Evolutionary conservation across 495 filamentous ascomycete genomes (phyloP), one percentile per base, ranked within the genome.

Genomic region (Lepidopterella palustris): DNA sequence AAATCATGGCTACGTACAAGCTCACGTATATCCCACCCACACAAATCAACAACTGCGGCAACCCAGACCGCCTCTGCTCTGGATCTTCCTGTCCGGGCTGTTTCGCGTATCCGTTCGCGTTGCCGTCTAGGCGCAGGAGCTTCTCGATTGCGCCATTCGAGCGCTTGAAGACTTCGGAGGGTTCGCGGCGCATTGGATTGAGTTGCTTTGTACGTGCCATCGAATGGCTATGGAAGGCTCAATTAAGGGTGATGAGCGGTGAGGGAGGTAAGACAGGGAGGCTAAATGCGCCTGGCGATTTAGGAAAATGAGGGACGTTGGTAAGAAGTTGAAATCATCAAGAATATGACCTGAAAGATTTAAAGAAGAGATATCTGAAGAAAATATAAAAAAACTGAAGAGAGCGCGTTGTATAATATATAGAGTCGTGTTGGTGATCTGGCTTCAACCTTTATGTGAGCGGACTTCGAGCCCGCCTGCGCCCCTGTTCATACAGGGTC

Each of bases 21-120:
- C 90, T 92, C 32, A 84, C 88, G 70, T 97, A 98, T 61, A 98
- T 98, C 50, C 93, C 93, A 21, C 85, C 86, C 23, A 96, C 88
- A 67, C 91, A 95, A 57, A 95, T 82, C 45, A 89, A 72, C 51
- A 98, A 83, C 68, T 95, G 86, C 70, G 84, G 73, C 45, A 88
- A 54, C 6, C 82, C 81, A 9, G 82, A 75, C 58, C 74, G 66
- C 66, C 77, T 55, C 74, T 75, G 56, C 39, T 71, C 65, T 26
- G 21, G n/a, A 26, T 53, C 40, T 39, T 68, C 45, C n/a, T 62
- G 48, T 25, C 59, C 60, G 8, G 27, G 28, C 25, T 32, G 21
- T 24, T 68, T 58, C 8, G 55, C 61, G 15, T 28, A 52, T 26
- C 51, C 28, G 18, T 60, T 61, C 20, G 39, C 11, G 11, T 39